Percentiles rank a stretch among this genome's conserved stretches.
These are phyloP conservation scores for Fusarium heterosporum DNA, from an alignment of 2,329 filamentous ascomycete species.

Conservation along the genomic window DNA sequence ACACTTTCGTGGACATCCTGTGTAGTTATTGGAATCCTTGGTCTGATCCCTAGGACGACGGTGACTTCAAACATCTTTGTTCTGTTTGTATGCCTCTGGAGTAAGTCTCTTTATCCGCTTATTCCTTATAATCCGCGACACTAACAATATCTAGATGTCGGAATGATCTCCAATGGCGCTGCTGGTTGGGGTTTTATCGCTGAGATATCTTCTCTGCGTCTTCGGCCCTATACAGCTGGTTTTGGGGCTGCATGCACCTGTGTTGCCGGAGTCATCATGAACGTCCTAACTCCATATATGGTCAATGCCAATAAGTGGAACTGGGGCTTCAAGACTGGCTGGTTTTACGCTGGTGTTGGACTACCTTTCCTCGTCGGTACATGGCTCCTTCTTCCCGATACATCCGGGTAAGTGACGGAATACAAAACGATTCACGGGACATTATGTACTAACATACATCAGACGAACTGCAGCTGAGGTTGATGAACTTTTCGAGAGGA, in stretches of 20 bases:
- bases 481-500: neutral
- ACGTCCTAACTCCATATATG: conserved; percentile 49
- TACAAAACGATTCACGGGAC: neutral
- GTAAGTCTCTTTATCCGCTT: neutral
- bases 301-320: conserved; percentile 49
- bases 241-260: conserved; percentile 44
- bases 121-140: neutral
- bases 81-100: conserved; percentile 19
- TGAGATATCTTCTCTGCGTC: conserved; percentile 53
- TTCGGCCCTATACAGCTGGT: conserved; percentile 50
- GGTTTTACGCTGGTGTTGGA: conserved; percentile 47
- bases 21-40: neutral
- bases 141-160: neutral
- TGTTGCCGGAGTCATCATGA: conserved; percentile 44
- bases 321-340: conserved; percentile 50
- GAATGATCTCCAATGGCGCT: conserved; percentile 13
- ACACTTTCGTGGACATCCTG: neutral
- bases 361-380: conserved; percentile 42
- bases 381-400: conserved; percentile 49
- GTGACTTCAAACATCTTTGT: conserved; percentile 12
- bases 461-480: neutral
- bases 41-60: neutral
- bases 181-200: conserved; percentile 49
- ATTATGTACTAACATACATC: neutral
- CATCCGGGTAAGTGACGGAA: conserved; percentile 24